These are phyloP conservation scores for Penicillium pulvis DNA, from an alignment of 495 filamentous ascomycete genomes.

Conservation along the genomic window DNA sequence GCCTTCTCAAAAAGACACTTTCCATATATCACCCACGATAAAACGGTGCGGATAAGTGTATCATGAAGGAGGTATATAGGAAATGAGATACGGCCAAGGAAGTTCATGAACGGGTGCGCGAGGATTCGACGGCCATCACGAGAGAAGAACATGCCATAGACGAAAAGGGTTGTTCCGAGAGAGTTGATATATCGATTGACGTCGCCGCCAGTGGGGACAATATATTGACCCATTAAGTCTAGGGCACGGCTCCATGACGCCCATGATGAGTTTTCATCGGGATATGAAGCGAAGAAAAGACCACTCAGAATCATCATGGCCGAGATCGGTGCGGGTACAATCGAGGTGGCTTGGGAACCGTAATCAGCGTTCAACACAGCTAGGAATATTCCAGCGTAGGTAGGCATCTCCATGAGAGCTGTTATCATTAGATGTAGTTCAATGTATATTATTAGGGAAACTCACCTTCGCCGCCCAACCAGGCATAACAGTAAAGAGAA, in stretches of 20 bases:
- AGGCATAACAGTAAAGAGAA: conserved; percentile 20
- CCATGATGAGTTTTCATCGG: conserved; percentile 18
- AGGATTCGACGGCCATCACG: conserved; percentile 14
- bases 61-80: conserved; percentile 25
- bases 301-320: conserved; percentile 15
- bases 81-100: conserved; percentile 24
- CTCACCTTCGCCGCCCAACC: conserved; percentile 15
- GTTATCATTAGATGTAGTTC: not conserved
- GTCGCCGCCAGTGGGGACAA: not conserved
- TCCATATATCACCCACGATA: conserved; percentile 7
- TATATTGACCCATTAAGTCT: not conserved
- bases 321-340: conserved; percentile 11
- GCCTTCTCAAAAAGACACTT: too few species aligned
- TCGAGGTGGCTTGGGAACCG: conserved; percentile 11
- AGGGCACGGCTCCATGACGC: conserved; percentile 18
- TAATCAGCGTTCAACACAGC: conserved; percentile 19
- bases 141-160: conserved; percentile 8
- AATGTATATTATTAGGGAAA: not conserved
- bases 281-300: conserved; percentile 16
- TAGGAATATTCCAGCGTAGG: conserved; percentile 23
- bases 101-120: conserved; percentile 16
- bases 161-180: not conserved
- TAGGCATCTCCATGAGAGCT: conserved; percentile 20
- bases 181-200: conserved; percentile 1
- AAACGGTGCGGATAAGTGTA: conserved; percentile 22